A percentile compares a stretch with the other conserved stretches of the same genome.
Conservation (phyloP, 495 filamentous ascomycete species). For the Parachaetomium inaequale region DNA sequence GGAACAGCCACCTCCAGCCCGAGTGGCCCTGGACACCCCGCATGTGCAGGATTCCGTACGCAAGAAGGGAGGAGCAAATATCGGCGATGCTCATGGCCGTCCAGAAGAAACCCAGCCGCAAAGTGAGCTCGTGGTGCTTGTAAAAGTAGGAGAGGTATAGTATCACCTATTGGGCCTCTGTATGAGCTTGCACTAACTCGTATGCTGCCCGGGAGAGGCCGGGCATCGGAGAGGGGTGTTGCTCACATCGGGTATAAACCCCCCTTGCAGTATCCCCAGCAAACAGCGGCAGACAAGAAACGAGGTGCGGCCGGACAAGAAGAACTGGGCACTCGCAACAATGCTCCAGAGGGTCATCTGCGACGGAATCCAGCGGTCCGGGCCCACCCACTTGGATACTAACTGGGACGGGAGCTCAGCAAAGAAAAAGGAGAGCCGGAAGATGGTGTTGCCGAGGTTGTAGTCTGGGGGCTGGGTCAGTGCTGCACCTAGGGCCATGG, state of each 20-base stretch:
- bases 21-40: conserved; percentile 53
- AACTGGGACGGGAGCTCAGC: conserved; percentile 76
- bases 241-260: conserved; percentile 54
- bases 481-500: background rate
- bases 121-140: conserved; percentile 58
- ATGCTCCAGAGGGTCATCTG: conserved; percentile 79
- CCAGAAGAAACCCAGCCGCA: conserved; percentile 54
- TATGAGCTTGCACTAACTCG: conserved; percentile 2
- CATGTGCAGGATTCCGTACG: conserved; percentile 69
- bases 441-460: conserved; percentile 74
- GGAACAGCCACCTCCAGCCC: conserved; percentile 59
- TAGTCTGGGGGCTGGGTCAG: conserved; percentile 47
- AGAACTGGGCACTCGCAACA: conserved; percentile 65
- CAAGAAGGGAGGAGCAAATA: conserved; percentile 66
- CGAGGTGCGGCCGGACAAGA: conserved; percentile 54
- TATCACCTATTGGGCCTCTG: conserved; percentile 28
- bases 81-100: conserved; percentile 61
- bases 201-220: background rate
- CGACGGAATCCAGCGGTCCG: conserved; percentile 80
- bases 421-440: conserved; percentile 62
- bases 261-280: conserved; percentile 72
- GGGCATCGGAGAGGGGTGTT: background rate
- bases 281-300: conserved; percentile 64
- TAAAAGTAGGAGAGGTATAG: conserved; percentile 73
- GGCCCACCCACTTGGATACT: conserved; percentile 71